Evolutionary conservation across 2,329 filamentous ascomycete species (phyloP).

Genomic region (Purpureocillium takamizusanense): DNA sequence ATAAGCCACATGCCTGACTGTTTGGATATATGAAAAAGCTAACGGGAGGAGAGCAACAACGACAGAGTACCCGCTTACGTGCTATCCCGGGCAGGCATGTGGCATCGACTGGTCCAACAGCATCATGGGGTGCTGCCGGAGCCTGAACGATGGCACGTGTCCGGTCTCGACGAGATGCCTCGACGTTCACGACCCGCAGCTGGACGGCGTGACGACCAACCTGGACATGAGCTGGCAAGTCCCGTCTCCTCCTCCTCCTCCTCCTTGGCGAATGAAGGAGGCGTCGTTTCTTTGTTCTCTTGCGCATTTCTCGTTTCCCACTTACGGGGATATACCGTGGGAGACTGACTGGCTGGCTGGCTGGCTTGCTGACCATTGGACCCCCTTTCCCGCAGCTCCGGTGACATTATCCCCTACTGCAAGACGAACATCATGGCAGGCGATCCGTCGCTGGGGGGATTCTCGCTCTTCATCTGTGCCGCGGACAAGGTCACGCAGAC

Average conservation of each 20-base stretch:
- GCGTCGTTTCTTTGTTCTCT: too few species aligned
- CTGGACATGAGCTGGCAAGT: constrained; percentile 7
- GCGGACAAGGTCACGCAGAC: constrained; percentile 10
- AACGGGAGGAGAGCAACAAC: too few species aligned
- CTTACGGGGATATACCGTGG: not conserved
- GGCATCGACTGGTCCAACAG: constrained; percentile 7
- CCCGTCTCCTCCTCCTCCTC: not conserved
- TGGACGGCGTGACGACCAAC: not conserved
- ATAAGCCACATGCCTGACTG: too few species aligned
- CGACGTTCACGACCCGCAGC: not conserved
- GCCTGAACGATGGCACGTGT: constrained; percentile 3
- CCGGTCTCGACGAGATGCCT: constrained; percentile 9
- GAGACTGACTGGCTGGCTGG: not conserved
- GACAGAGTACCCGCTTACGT: constrained; percentile 9
- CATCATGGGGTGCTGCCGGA: constrained; percentile 13
- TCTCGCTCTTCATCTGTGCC: constrained; percentile 12
- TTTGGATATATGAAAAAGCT: too few species aligned
- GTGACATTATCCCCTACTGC: constrained; percentile 9
- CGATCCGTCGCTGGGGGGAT: constrained; percentile 7
- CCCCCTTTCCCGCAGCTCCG: constrained; percentile 1
- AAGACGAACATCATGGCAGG: constrained; percentile 12
- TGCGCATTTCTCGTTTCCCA: too few species aligned
- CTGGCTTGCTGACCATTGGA: too few species aligned
- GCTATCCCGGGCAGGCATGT: constrained; percentile 10
- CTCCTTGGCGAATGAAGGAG: too few species aligned